Evolutionary conservation across 1,139 yeast species (phyloP), one percentile per base, ranked within the genome.

Genomic region (Blastobotrys capitulatus): DNA sequence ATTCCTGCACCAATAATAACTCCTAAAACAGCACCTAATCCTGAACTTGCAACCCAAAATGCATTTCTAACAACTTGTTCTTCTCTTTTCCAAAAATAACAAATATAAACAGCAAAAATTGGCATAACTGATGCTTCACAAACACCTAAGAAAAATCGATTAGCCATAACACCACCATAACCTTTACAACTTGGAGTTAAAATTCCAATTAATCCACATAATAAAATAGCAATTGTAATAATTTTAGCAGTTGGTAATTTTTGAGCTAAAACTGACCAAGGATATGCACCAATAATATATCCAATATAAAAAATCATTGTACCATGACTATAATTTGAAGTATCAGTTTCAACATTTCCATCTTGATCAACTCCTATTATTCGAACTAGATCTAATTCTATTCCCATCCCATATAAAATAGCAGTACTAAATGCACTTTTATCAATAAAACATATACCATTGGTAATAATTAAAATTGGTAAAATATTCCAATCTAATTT

Each of bases 171-270:
- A 5, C 53, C 55, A 7, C 43, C 19, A 36, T 31, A 52, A 31
- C 39, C 38, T 10, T 13, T 20, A 38, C 53, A 49, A 8, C 18
- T 34, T 7, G 52, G 41, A 16, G 53, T 52, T 25, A 47, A 16
- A 29, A 52, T 43, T 1, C 42, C 46, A 20, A 53, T 44, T 1
- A 47, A 35, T 7, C 47, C 39, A 54, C 56, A 52, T 1, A 44
- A 13, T 16, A 50, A 27, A 13, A 46, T 44, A 7, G 45, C 49
- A 6, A 27, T 19, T 9, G 50, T 36, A 13, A 36, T 12, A 18
- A 44, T 46, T 25, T 76, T 77, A 0, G 78, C 78, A 12, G 78
- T 68, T 6, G 83, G 83, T 44, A 67, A 69, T 52, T 68, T 70
- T 60, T 81, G 81, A 43, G 80, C 61, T 26, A 78, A 58, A 55